Base-by-base conservation (phyloP, 306 rosid genomes). In the Vicia villosa region DNA sequence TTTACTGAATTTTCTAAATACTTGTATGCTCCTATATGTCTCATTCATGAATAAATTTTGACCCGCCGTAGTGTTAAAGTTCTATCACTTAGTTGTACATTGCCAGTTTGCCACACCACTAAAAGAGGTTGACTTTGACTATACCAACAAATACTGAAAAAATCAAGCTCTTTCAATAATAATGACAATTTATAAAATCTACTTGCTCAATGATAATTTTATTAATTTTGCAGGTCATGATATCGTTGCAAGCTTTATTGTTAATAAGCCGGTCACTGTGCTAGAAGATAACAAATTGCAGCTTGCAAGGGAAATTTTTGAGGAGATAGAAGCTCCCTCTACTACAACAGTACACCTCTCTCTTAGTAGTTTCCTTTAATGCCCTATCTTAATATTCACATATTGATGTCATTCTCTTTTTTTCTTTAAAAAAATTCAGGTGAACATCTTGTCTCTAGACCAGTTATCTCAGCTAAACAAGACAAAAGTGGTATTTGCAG, bases 201-300 rank as follows among this genome's bases (percentile, higher is more conserved):
- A 28, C 59, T 38, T 28, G 28, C 69, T 36, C 4, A 67, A 52
- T 64, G 74, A 45, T 32, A 16, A 17, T 38, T 54, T 57, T 74
- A 47, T 30, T 76, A 5, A 60, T 59, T 77, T 61, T 77, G 58
- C 87, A 91, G 97, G 57, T 78, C 89, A 92, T 81, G 84, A 83
- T 69, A 86, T 89, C 63, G 92, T 92, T 65, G 96, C 96, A 74
- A 85, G 82, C 70, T 91, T 91, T 70, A 30, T 61, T 68, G 81
- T 89, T 72, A 50, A 63, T 69, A 82, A 78, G 77, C 77, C 91
- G 4, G 83, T 79, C 63, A 73, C 86, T 80, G 79, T 89, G 77
- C 84, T 91, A 74, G 56, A 89, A 81, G 91, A 83, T 65, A 79
- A 85, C 76, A 74, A 71, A 34, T 51, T 62, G 38, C 93, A 78